Evolutionary conservation across 495 filamentous ascomycete species (phyloP).

Genomic region (Lasiosphaeria ovina): DNA sequence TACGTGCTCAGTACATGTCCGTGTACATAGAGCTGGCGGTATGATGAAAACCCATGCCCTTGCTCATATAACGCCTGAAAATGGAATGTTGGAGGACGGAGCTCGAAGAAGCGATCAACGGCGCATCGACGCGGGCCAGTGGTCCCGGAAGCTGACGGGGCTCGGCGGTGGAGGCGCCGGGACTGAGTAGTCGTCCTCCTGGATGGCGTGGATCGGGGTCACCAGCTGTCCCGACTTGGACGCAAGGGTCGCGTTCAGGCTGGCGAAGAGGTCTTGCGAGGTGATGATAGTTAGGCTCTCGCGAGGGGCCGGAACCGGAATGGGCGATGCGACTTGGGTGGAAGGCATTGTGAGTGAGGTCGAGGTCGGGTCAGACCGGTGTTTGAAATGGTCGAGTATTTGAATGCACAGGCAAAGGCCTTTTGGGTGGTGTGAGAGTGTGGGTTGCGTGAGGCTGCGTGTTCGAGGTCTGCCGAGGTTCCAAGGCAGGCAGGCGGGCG

Average conservation of each 20-base stretch:
- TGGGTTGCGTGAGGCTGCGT: conserved; percentile 2
- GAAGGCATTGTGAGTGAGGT: conserved; percentile 41
- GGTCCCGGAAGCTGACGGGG: conserved; percentile 48
- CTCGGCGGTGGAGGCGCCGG: conserved; percentile 50
- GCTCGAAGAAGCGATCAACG: conserved; percentile 16
- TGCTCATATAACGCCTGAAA: background rate
- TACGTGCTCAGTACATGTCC: no score
- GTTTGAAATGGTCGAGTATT: background rate
- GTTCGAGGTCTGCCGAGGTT: background rate
- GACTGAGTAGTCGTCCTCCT: conserved; percentile 49
- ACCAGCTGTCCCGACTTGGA: conserved; percentile 36
- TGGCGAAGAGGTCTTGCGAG: conserved; percentile 47
- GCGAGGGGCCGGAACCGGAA: conserved; percentile 42
- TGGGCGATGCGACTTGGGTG: conserved; percentile 41
- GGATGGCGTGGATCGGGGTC: conserved; percentile 44
- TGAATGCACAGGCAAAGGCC: background rate
- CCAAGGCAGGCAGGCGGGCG: background rate
- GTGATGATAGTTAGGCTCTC: conserved; percentile 36
- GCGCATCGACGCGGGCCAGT: conserved; percentile 39
- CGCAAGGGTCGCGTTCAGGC: conserved; percentile 43
- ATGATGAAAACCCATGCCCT: no score
- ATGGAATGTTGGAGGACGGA: background rate
- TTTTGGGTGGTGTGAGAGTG: background rate
- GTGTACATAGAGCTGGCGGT: no score
- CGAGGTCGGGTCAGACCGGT: background rate